phyloP scores from a whole-genome alignment of 352 stramenopile species.

The Halophytophthora batemanensis region DNA sequence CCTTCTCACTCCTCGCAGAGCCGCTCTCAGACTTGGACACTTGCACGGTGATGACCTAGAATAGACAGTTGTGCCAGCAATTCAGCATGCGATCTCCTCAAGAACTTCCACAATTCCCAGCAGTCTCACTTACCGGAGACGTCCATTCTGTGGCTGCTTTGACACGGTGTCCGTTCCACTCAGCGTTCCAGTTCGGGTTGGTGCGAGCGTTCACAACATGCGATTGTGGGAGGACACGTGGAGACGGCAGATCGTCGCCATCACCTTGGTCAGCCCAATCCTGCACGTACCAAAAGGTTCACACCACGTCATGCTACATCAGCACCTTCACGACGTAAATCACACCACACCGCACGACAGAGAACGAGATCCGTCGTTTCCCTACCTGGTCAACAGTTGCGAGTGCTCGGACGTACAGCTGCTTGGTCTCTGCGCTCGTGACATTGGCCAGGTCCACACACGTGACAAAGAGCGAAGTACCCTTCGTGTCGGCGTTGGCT shows the following conservation, averaged over 20 bases:
- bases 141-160: conserved; percentile 60
- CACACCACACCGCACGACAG: not conserved
- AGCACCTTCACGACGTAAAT: not conserved
- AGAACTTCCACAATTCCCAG: not conserved
- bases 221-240: conserved; percentile 66
- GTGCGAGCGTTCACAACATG: conserved; percentile 82
- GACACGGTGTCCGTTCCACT: conserved; percentile 70
- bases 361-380: not conserved
- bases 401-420: conserved; percentile 58
- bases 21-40: conserved; percentile 1
- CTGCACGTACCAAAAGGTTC: conserved; percentile 14
- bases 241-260: conserved; percentile 51
- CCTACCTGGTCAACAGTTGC: conserved; percentile 72
- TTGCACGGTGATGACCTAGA: conserved; percentile 36
- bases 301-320: not conserved
- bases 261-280: conserved; percentile 60
- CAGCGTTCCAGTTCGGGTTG: conserved; percentile 54
- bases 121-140: conserved; percentile 38
- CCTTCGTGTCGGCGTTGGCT: conserved; percentile 46
- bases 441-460: conserved; percentile 51
- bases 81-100: conserved; percentile 6
- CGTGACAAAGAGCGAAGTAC: conserved; percentile 66
- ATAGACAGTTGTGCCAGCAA: not conserved
- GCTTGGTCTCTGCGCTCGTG: conserved; percentile 23
- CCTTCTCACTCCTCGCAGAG: not conserved